phyloP scores from a whole-genome alignment of 139 green algal species.

The Tetradesmus obliquus region DNA sequence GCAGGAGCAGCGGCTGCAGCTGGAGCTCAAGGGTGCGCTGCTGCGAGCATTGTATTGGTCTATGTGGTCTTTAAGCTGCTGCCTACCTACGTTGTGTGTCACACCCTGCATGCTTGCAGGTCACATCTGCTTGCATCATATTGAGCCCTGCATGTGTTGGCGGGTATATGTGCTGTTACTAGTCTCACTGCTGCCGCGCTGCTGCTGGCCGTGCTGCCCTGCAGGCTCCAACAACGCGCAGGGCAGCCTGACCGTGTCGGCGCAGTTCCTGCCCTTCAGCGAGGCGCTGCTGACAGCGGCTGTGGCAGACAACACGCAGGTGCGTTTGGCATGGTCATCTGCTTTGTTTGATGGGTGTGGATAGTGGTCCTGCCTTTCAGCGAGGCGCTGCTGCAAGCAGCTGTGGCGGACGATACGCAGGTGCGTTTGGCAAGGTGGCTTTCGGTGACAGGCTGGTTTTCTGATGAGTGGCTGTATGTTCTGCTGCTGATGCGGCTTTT shows the following conservation, averaged over 20 bases:
- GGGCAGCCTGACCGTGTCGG: slow-evolving; percentile 23
- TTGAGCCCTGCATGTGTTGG: background rate
- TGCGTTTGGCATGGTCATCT: background rate
- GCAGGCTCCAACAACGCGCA: slow-evolving; percentile 44
- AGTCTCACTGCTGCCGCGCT: background rate
- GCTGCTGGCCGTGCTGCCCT: background rate
- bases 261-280: slow-evolving; percentile 42
- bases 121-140: background rate
- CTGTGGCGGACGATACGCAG: background rate
- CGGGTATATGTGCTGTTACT: background rate
- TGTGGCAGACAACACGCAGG: slow-evolving; percentile 27
- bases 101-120: no score
- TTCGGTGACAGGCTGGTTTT: no score
- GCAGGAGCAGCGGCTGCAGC: slow-evolving; percentile 17
- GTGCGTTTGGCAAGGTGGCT: background rate
- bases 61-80: no score
- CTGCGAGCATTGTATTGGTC: no score
- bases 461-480: no score
- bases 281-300: slow-evolving; percentile 34
- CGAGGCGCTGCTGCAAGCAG: background rate
- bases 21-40: slow-evolving; percentile 56
- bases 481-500: no score
- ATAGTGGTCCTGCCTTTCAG: background rate
- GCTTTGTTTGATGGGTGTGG: no score
- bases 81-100: no score